A percentile compares a stretch with the other conserved stretches of the same genome.
Evolutionary conservation across 176 grass and related monocot genomes (phyloP).

Genomic region (Musa schizocarpa): DNA sequence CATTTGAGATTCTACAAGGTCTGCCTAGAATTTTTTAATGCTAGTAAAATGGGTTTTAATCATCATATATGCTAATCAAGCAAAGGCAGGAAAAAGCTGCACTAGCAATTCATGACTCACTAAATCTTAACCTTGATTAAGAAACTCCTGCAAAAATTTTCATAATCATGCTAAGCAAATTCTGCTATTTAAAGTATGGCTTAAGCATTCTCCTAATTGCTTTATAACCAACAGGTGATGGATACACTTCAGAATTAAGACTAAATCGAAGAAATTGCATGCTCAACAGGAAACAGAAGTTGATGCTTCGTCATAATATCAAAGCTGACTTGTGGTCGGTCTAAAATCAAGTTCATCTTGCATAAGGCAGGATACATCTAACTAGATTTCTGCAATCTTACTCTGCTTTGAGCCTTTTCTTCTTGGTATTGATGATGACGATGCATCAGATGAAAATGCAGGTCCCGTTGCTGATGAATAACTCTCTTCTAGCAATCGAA

Average conservation of each 20-base stretch:
- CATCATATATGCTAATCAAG: too few species aligned
- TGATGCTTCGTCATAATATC: neutral
- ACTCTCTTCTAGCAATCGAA: constrained; percentile 32
- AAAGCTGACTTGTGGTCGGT: neutral
- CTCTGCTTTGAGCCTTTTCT: constrained; percentile 40
- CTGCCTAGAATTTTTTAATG: neutral
- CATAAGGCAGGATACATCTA: neutral
- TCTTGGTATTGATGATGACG: constrained; percentile 49
- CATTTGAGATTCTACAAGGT: neutral
- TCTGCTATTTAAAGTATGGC: neutral
- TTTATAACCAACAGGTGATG: neutral
- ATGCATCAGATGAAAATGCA: constrained; percentile 25
- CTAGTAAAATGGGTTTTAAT: neutral
- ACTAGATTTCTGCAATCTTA: constrained; percentile 40
- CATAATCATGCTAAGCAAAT: neutral
- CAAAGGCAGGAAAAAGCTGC: neutral
- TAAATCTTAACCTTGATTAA: neutral
- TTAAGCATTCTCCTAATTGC: neutral
- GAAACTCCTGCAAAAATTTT: too few species aligned
- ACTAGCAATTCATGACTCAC: neutral
- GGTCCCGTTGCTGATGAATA: constrained; percentile 31
- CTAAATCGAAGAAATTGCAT: neutral
- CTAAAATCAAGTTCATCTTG: neutral
- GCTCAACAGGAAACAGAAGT: neutral
- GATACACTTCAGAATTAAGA: neutral